Percentiles rank a stretch among this genome's conserved stretches.
Evolutionary conservation across 441 rosid genomes (phyloP).

Genomic region (Brassica balearica): DNA sequence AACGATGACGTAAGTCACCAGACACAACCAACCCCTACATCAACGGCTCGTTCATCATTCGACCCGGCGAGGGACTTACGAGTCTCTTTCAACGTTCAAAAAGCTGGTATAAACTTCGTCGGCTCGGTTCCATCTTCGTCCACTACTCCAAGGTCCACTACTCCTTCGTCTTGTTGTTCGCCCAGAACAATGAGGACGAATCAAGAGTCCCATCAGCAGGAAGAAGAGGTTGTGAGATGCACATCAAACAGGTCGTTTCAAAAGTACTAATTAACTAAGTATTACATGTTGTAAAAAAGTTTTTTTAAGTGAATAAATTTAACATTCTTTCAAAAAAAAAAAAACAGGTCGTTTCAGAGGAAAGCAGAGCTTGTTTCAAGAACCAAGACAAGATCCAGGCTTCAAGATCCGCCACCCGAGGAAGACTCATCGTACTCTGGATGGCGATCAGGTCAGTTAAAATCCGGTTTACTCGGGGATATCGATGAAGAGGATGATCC

Average conservation of each 20-base stretch:
- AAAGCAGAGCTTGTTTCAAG: conserved; percentile 50
- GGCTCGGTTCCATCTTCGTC: conserved; percentile 33
- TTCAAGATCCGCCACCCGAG: conserved; percentile 56
- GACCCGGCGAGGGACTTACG: conserved; percentile 49
- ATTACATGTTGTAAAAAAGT: no score
- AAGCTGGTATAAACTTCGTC: conserved; percentile 27
- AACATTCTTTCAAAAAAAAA: no score
- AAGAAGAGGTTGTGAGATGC: conserved; percentile 52
- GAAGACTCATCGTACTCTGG: conserved; percentile 48
- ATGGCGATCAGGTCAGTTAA: conserved; percentile 57
- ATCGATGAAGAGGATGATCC: conserved; percentile 70
- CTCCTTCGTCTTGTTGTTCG: conserved; percentile 33
- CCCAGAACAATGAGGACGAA: conserved; percentile 38
- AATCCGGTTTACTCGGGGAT: conserved; percentile 49
- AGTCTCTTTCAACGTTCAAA: conserved; percentile 60
- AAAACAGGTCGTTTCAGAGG: conserved; percentile 48
- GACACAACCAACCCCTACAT: conserved; percentile 31
- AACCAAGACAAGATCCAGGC: conserved; percentile 66
- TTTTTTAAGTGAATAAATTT: no score
- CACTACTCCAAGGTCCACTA: not conserved
- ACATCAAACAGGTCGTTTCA: conserved; percentile 54
- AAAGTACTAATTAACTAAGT: no score
- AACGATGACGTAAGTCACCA: conserved; percentile 48
- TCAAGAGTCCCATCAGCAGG: conserved; percentile 22
- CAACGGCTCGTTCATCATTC: conserved; percentile 38